Evolutionary conservation across 805 yeast genomes (phyloP), one percentile per base, ranked within the genome.

Genomic region (Saccharomycopsis selenospora): DNA sequence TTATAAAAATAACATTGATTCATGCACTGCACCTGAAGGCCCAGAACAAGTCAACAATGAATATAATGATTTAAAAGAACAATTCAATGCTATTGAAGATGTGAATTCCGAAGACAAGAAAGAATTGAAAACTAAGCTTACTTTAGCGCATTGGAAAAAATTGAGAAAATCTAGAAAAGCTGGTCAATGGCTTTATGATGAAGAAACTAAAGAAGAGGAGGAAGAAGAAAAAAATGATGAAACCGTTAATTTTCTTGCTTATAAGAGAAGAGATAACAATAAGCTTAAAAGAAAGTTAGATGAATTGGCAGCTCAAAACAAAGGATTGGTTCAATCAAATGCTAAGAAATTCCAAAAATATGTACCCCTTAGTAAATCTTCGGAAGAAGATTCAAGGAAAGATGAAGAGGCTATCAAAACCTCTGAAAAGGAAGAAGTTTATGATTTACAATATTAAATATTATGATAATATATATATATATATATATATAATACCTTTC

Each of bases 141-240:
- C 17, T 13, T 18, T 18, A 20, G 26, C 36, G 8, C 14, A 41
- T 25, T 50, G 53, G 53, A 50, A 50, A 36, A 46, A 43, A 20
- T 30, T 43, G 3, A 36, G 53, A 43, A 42, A 25, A 10, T 26
- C 23, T 17, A 33, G 52, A 13, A 27, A 36, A n/a, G 38, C 18
- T 17, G 48, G 51, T 2, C 17, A 11, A 13, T 48, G 51, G 51
- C 29, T 44, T 7, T 14, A 20, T 18, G 23, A 20, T 3, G 11
- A 13, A 7, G 25, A 17, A 18, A 5, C 7, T 5, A 38, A 10
- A 5, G 11, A 11, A 23, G 17, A 38, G 11, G 18, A n/a, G n/a
- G 25, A 38, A 8, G 42, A 38, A 22, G 20, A 20, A 10, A 20
- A n/a, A 4, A 20, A 18, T 20, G 18, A 5, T 17, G 25, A 38